phyloP scores from a whole-genome alignment of 1,284 basidiomycete species.

The Malassezia yamatoensis region DNA sequence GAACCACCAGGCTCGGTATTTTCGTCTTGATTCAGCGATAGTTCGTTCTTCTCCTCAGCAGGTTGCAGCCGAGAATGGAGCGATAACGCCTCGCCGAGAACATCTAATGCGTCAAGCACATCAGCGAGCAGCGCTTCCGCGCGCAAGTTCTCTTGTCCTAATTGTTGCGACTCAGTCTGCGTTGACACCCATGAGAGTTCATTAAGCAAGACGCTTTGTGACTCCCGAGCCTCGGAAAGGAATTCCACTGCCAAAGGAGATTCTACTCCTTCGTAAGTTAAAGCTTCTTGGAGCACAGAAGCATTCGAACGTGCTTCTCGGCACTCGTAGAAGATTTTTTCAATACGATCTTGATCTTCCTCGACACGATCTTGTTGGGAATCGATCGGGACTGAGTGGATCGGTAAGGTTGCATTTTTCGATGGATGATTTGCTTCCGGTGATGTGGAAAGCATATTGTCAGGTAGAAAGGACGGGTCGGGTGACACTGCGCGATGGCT shows the following conservation, averaged over 20 bases:
- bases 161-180: neutral
- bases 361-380: neutral
- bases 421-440: too few relatives aligned
- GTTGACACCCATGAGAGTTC: constrained; percentile 5
- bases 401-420: neutral
- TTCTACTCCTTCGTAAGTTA: neutral
- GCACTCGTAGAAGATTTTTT: neutral
- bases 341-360: neutral
- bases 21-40: neutral
- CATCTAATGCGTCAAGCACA: constrained; percentile 2
- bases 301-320: constrained; percentile 7
- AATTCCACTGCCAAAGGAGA: neutral
- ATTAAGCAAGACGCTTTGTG: neutral
- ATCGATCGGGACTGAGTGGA: neutral
- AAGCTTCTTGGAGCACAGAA: constrained; percentile 1
- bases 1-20: neutral
- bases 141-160: neutral
- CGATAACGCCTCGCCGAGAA: constrained; percentile 4
- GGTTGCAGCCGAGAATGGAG: neutral
- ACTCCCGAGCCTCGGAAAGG: neutral
- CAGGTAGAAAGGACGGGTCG: too few relatives aligned
- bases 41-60: too few relatives aligned
- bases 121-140: constrained; percentile 3
- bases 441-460: too few relatives aligned
- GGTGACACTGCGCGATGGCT: too few relatives aligned